phyloP scores from a whole-genome alignment of 257 asterid species.

The Thymus quinquecostatus region DNA sequence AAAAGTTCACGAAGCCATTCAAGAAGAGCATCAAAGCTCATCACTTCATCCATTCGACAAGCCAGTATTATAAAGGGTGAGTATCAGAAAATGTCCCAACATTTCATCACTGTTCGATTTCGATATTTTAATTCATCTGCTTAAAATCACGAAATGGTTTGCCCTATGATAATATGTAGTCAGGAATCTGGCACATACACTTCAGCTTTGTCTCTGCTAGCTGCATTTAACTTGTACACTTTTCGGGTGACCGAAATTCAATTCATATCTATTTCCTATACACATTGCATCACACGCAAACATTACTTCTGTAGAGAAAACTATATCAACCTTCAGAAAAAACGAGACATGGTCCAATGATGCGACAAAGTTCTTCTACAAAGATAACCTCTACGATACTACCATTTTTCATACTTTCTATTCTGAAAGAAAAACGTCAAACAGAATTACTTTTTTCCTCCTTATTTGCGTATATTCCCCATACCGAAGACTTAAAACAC shows the following conservation, averaged over 20 bases:
- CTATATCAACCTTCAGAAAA: background rate
- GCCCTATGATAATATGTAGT: background rate
- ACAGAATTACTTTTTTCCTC: background rate
- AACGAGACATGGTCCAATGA: background rate
- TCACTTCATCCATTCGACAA: background rate
- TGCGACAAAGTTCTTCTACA: background rate
- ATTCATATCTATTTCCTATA: background rate
- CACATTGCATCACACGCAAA: background rate
- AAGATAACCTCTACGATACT: background rate
- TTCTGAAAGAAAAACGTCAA: background rate
- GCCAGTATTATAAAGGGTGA: background rate
- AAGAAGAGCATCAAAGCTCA: slow-evolving; percentile 17
- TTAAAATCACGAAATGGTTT: background rate
- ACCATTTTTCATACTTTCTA: background rate
- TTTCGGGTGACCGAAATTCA: background rate
- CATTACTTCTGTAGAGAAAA: no score
- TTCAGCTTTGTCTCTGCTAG: background rate
- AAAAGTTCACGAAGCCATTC: slow-evolving; percentile 26
- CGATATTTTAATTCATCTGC: background rate
- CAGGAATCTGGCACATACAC: background rate
- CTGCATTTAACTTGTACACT: background rate
- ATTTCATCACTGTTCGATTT: background rate
- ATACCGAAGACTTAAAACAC: background rate
- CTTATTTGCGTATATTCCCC: background rate
- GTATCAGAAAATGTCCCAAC: background rate